Evolutionary conservation across 2,329 filamentous ascomycete species (phyloP).

Genomic region (Westerdykella sp.): DNA sequence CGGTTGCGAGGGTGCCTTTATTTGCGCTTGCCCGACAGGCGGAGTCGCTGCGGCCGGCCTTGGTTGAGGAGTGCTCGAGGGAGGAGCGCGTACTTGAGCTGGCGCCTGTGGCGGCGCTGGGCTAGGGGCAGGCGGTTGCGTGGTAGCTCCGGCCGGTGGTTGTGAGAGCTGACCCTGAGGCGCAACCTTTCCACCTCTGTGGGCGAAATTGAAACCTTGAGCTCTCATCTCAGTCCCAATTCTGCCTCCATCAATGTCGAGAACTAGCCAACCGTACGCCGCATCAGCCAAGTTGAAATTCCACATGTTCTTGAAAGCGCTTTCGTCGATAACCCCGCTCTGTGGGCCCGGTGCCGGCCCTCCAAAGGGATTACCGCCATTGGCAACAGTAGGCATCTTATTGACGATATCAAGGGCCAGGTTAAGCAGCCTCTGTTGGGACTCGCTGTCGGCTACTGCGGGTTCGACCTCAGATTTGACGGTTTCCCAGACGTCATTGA

Average conservation of each 20-base stretch:
- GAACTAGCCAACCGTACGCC: constrained; percentile 89
- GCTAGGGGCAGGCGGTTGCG: constrained; percentile 36
- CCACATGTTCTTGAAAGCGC: constrained; percentile 99
- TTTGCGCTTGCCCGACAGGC: constrained; percentile 29
- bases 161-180: constrained; percentile 35
- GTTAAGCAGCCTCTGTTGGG: constrained; percentile 84
- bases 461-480: constrained; percentile 94
- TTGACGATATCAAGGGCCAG: constrained; percentile 90
- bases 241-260: constrained; percentile 90
- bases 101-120: constrained; percentile 35
- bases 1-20: constrained; percentile 33
- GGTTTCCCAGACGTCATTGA: constrained; percentile 99
- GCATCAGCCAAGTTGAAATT: constrained; percentile 98
- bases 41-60: constrained; percentile 29
- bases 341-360: constrained; percentile 68
- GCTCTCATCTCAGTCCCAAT: constrained; percentile 98
- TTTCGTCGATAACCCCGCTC: constrained; percentile 91
- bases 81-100: constrained; percentile 29
- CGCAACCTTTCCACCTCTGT: constrained; percentile 71
- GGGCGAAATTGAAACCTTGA: constrained; percentile 98
- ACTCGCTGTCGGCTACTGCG: constrained; percentile 87
- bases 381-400: constrained; percentile 94
- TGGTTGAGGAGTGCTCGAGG: constrained; percentile 28
- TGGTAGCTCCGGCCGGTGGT: constrained; percentile 32
- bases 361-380: constrained; percentile 93